Percentiles rank a stretch among this genome's conserved stretches.
phyloP scores from a whole-genome alignment of 805 yeast species.

The Candida chilensis region DNA sequence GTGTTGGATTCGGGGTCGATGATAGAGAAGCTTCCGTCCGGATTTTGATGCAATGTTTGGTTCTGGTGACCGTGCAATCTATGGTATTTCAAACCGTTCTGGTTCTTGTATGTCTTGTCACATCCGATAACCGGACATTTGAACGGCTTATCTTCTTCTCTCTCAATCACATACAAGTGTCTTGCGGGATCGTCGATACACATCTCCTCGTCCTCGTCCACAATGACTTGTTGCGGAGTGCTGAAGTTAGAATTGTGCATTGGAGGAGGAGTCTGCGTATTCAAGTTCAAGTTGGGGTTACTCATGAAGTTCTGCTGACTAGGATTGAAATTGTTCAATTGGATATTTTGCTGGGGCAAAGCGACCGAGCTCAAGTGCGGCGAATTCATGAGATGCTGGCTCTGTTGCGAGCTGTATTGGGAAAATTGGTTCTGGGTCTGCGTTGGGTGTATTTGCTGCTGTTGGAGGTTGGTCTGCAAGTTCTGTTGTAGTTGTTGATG shows the following conservation, averaged over 20 bases:
- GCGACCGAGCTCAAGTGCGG: too few relatives aligned
- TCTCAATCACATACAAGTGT: constrained; percentile 85
- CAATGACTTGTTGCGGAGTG: constrained; percentile 7
- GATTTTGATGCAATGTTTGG: constrained; percentile 81
- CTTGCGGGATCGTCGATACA: constrained; percentile 97
- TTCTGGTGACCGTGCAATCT: constrained; percentile 95
- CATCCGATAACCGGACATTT: constrained; percentile 98
- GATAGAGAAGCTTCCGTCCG: constrained; percentile 87
- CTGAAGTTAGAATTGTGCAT: constrained; percentile 6
- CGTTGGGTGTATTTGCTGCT: constrained; percentile 1
- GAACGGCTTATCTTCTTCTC: constrained; percentile 88
- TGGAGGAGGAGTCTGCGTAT: too few relatives aligned
- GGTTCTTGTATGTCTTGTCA: constrained; percentile 95
- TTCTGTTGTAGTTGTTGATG: constrained; percentile 9
- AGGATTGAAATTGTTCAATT: too few relatives aligned
- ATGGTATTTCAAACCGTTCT: constrained; percentile 94
- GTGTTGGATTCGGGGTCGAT: constrained; percentile 86
- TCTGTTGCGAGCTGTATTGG: too few relatives aligned
- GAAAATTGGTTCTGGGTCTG: constrained; percentile 3
- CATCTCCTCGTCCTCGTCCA: constrained; percentile 50
- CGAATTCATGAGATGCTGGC: too few relatives aligned
- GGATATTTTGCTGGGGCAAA: too few relatives aligned
- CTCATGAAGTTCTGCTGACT: too few relatives aligned
- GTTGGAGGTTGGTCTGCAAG: constrained; percentile 7
- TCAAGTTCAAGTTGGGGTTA: too few relatives aligned